Percentiles rank a stretch among this genome's conserved stretches.
Conservation (phyloP, 495 filamentous ascomycete species). For the Polyplosphaeria fusca region DNA sequence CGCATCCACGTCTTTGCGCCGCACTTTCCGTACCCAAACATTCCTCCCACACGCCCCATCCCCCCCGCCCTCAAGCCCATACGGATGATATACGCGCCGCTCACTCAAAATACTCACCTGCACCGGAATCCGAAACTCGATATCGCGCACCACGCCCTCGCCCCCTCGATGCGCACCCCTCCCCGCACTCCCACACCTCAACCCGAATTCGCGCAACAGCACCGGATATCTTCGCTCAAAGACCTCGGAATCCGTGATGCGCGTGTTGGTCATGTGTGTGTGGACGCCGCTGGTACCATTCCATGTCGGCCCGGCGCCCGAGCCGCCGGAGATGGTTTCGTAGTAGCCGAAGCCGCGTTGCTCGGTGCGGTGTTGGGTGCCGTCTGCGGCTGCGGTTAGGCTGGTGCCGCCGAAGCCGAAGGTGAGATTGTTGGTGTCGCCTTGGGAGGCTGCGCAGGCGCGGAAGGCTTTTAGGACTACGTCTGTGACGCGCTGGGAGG, state of each 20-base stretch:
- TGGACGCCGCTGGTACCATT: slow-evolving; percentile 87
- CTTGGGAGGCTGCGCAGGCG: slow-evolving; percentile 87
- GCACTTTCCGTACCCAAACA: slow-evolving; percentile 73
- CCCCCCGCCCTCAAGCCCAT: slow-evolving; percentile 84
- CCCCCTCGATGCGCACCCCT: slow-evolving; percentile 75
- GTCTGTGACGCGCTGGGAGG: slow-evolving; percentile 86
- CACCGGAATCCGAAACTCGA: slow-evolving; percentile 87
- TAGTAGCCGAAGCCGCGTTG: slow-evolving; percentile 92
- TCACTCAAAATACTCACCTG: slow-evolving; percentile 89
- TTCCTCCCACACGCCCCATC: slow-evolving; percentile 79
- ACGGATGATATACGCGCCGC: slow-evolving; percentile 80
- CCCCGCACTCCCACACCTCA: slow-evolving; percentile 68
- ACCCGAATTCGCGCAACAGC: slow-evolving; percentile 74
- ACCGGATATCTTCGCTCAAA: slow-evolving; percentile 94
- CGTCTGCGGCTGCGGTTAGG: slow-evolving; percentile 36
- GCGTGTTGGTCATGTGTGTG: slow-evolving; percentile 98
- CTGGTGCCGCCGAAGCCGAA: slow-evolving; percentile 78
- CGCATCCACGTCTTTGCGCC: slow-evolving; percentile 27
- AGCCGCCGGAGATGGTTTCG: slow-evolving; percentile 92
- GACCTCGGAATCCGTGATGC: slow-evolving; percentile 94
- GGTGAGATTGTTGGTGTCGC: slow-evolving; percentile 88
- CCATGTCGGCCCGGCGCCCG: slow-evolving; percentile 84
- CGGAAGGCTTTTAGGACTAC: slow-evolving; percentile 89
- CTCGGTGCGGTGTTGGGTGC: slow-evolving; percentile 29
- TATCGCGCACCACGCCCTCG: slow-evolving; percentile 87